Percentiles rank a stretch among this genome's conserved stretches.
Conservation (phyloP, 1,139 yeast genomes). For the Suhomyces bribrorum region DNA sequence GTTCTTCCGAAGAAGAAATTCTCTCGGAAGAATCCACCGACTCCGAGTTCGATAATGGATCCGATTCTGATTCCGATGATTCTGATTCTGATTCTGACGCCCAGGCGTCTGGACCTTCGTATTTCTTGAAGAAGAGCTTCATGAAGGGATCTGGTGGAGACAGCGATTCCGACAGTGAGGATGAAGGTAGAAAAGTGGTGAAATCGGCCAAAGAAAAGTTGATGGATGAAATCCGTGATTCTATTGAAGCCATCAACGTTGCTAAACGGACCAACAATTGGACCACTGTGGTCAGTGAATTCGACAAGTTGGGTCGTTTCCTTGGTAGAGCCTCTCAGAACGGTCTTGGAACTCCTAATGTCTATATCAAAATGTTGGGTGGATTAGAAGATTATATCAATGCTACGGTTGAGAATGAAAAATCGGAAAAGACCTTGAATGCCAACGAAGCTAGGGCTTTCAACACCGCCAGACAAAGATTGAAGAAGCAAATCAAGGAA, state of each 20-base stretch:
- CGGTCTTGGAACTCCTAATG: constrained; percentile 67
- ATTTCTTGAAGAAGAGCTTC: constrained; percentile 57
- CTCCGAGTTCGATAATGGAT: constrained; percentile 28
- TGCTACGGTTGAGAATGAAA: constrained; percentile 59
- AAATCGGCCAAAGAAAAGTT: constrained; percentile 93
- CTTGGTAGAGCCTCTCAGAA: constrained; percentile 75
- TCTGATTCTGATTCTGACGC: constrained; percentile 43
- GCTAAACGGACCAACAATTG: constrained; percentile 77
- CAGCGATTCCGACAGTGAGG: constrained; percentile 57
- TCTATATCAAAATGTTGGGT: constrained; percentile 67
- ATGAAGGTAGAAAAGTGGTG: constrained; percentile 78
- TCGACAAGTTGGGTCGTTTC: constrained; percentile 72
- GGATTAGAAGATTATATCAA: constrained; percentile 71
- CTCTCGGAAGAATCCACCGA: constrained; percentile 41
- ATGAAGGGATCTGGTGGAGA: constrained; percentile 54
- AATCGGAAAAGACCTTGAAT: constrained; percentile 68
- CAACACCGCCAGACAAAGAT: constrained; percentile 86
- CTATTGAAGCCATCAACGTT: constrained; percentile 68
- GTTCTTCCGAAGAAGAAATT: constrained; percentile 70
- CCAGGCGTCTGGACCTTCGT: constrained; percentile 54
- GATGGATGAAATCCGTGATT: constrained; percentile 77
- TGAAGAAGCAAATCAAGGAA: constrained; percentile 77
- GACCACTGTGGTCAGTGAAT: constrained; percentile 73
- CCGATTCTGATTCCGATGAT: constrained; percentile 43
- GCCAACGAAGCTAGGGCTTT: constrained; percentile 86